Evolutionary conservation across 768 basidiomycete genomes (phyloP).

Genomic region (Tylopilus sp.): DNA sequence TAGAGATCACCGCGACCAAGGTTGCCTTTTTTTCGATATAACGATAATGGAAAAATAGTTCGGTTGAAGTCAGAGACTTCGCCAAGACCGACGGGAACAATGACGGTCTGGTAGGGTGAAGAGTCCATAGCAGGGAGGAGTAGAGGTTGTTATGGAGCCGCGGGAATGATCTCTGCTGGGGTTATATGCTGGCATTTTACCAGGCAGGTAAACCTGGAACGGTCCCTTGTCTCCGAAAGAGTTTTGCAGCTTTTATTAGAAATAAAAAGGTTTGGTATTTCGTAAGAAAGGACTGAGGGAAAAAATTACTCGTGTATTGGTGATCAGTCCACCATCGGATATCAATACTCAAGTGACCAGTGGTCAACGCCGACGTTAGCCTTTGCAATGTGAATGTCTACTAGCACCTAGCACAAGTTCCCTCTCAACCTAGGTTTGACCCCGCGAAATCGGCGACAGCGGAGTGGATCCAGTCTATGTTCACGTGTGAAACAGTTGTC

Average conservation of each 20-base stretch:
- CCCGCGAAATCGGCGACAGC: not conserved
- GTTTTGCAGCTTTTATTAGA: not conserved
- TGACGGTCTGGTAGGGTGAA: not conserved
- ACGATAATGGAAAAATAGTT: slow-evolving; percentile 5
- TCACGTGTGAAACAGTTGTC: not conserved
- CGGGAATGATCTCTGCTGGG: not conserved
- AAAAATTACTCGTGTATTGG: not conserved
- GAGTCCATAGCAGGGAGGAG: not conserved
- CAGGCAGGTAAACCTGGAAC: not conserved
- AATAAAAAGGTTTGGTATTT: not conserved
- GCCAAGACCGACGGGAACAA: slow-evolving; percentile 7
- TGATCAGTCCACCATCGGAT: not conserved
- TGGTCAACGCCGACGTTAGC: not conserved
- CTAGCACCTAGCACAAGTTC: not conserved
- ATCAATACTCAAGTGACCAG: no score
- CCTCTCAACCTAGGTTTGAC: not conserved
- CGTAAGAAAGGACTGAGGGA: not conserved
- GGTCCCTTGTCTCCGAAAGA: not conserved
- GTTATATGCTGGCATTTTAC: not conserved
- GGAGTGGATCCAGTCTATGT: not conserved
- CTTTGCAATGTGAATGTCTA: not conserved
- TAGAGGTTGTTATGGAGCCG: not conserved
- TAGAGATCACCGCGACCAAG: not conserved
- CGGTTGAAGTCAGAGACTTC: not conserved
- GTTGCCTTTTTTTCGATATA: not conserved